A percentile compares a stretch with the other conserved stretches of the same genome.
These are phyloP conservation scores for Marvania coccoides DNA, from an alignment of 139 green algal genomes.

Conservation along the genomic window DNA sequence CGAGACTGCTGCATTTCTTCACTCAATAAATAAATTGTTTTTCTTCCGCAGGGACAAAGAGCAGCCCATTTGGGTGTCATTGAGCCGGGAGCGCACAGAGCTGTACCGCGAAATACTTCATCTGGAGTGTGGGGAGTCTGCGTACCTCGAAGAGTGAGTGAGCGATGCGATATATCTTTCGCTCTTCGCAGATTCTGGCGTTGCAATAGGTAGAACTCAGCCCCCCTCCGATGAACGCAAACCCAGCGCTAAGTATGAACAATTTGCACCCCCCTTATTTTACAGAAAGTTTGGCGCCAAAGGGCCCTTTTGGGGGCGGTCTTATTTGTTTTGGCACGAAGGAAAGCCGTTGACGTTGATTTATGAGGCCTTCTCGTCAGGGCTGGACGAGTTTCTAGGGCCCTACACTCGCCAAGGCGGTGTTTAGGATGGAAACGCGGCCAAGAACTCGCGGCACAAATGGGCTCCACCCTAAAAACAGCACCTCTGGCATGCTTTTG, in stretches of 20 bases:
- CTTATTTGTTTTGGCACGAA: constrained; percentile 90
- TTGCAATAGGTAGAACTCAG: no score
- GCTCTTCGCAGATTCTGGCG: no score
- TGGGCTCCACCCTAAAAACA: no score
- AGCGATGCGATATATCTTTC: background rate
- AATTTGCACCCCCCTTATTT: background rate
- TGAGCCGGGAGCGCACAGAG: constrained; percentile 67
- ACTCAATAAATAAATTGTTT: background rate
- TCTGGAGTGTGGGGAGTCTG: constrained; percentile 58
- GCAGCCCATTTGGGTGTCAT: constrained; percentile 78
- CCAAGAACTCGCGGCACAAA: no score
- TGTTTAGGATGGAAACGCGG: no score
- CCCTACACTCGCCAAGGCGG: no score
- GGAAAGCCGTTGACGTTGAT: constrained; percentile 85
- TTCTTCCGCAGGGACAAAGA: constrained; percentile 33
- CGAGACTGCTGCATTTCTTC: background rate
- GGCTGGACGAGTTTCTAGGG: constrained; percentile 36
- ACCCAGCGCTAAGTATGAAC: background rate
- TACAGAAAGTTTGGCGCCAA: constrained; percentile 30
- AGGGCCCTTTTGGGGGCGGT: constrained; percentile 82
- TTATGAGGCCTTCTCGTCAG: constrained; percentile 85
- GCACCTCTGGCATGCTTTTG: no score
- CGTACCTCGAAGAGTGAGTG: constrained; percentile 42
- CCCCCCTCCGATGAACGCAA: no score
- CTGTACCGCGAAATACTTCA: constrained; percentile 70